Evolutionary conservation across 2,329 filamentous ascomycete species (phyloP).

Genomic region (Parasarocladium wereldwijsianum): DNA sequence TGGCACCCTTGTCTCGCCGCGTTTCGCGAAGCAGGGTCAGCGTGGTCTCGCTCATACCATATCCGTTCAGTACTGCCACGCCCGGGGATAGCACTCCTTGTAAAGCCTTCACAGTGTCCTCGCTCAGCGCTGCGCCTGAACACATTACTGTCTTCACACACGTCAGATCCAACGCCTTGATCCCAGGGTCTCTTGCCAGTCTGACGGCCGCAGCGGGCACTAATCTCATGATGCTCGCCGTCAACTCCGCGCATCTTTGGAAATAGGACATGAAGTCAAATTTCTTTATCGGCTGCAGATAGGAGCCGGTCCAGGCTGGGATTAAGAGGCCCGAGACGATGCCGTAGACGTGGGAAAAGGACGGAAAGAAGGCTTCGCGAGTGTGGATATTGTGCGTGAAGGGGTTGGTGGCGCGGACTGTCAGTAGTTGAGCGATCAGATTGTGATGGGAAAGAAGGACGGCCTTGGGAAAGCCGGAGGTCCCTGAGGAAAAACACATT

Average conservation of each 20-base stretch:
- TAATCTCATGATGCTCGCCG: conserved; percentile 10
- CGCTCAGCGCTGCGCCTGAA: conserved; percentile 10
- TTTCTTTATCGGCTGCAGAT: conserved; percentile 9
- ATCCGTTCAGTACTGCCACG: conserved; percentile 10
- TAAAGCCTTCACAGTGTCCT: conserved; percentile 8
- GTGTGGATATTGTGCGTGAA: conserved; percentile 10
- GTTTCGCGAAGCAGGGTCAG: conserved; percentile 10
- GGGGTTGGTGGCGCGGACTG: conserved; percentile 10
- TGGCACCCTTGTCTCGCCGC: conserved; percentile 8
- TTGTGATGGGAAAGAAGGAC: conserved; percentile 12
- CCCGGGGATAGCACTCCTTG: conserved; percentile 6
- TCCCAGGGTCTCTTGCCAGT: conserved; percentile 9
- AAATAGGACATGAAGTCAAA: conserved; percentile 10
- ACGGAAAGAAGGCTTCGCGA: conserved; percentile 14
- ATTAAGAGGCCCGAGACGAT: conserved; percentile 10
- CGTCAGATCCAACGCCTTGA: conserved; percentile 7
- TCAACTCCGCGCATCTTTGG: conserved; percentile 8
- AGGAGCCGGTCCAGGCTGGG: conserved; percentile 10
- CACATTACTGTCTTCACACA: conserved; percentile 9
- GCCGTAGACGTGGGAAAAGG: conserved; percentile 13
- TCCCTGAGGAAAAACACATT: conserved; percentile 12
- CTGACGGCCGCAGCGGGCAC: conserved; percentile 11
- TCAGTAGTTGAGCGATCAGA: conserved; percentile 10
- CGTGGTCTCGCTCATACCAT: conserved; percentile 12
- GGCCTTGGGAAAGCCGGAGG: conserved; percentile 11